These are phyloP conservation scores for Kalmanozyma brasiliensis DNA, from an alignment of 1,284 basidiomycete genomes.

Conservation along the genomic window DNA sequence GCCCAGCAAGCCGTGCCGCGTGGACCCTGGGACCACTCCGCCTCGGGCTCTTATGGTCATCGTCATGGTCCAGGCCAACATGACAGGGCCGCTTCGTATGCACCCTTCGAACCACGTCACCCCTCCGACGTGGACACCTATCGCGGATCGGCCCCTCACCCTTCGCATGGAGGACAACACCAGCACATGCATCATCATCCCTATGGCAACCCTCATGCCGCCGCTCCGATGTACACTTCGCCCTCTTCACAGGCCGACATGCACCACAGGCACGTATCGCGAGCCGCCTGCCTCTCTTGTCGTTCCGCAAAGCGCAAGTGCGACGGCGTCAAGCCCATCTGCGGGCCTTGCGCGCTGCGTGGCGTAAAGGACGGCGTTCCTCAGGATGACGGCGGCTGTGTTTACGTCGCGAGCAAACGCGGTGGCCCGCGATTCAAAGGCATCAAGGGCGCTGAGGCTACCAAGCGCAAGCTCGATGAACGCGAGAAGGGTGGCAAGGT, in stretches of 20 bases:
- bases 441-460: constrained; percentile 51
- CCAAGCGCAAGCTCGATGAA: constrained; percentile 49
- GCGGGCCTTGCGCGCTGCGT: constrained; percentile 51
- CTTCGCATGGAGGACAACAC: constrained; percentile 27
- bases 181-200: constrained; percentile 33
- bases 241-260: constrained; percentile 24
- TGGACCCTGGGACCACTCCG: constrained; percentile 11
- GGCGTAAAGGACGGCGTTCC: constrained; percentile 49
- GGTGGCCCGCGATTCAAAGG: constrained; percentile 63
- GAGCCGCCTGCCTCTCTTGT: constrained; percentile 59
- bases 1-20: constrained; percentile 6
- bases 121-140: constrained; percentile 21
- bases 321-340: constrained; percentile 55
- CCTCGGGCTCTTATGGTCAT: constrained; percentile 21
- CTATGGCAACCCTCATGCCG: constrained; percentile 11
- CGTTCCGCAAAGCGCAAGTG: constrained; percentile 60
- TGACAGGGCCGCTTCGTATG: constrained; percentile 19
- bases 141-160: constrained; percentile 10
- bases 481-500: constrained; percentile 37
- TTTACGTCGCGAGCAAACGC: constrained; percentile 56
- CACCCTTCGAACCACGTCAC: constrained; percentile 24
- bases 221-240: constrained; percentile 17
- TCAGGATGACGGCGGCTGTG: constrained; percentile 50
- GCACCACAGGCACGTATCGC: constrained; percentile 46
- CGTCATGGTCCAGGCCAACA: constrained; percentile 20